These are phyloP conservation scores for Pholiota molesta DNA, from an alignment of 768 basidiomycete species.

Conservation along the genomic window DNA sequence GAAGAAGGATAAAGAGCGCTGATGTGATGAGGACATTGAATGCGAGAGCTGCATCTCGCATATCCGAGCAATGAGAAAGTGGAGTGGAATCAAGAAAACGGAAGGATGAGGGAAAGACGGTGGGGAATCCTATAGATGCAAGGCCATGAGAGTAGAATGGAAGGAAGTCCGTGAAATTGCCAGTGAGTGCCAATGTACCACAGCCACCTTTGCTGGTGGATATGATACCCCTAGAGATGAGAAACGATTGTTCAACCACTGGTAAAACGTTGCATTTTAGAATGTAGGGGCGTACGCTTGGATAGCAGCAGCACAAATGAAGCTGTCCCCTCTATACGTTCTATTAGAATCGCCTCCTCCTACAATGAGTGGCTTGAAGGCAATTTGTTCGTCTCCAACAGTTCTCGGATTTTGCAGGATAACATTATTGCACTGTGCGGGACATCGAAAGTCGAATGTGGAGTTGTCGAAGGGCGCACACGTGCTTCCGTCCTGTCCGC, in stretches of 20 bases:
- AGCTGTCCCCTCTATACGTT: slow-evolving; percentile 85
- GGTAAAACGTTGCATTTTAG: background rate
- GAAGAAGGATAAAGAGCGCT: slow-evolving; percentile 70
- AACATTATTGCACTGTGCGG: slow-evolving; percentile 66
- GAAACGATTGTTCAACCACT: slow-evolving; percentile 2
- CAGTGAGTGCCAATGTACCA: slow-evolving; percentile 65
- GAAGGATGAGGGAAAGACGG: slow-evolving; percentile 78
- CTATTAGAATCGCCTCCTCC: slow-evolving; percentile 77
- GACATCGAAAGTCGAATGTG: slow-evolving; percentile 79
- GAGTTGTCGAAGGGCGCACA: slow-evolving; percentile 68
- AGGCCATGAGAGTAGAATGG: slow-evolving; percentile 64
- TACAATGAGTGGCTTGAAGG: slow-evolving; percentile 75
- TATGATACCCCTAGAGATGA: slow-evolving; percentile 58
- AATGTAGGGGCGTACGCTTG: slow-evolving; percentile 61
- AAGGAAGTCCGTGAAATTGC: slow-evolving; percentile 72
- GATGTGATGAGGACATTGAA: slow-evolving; percentile 73
- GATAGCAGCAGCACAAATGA: slow-evolving; percentile 82
- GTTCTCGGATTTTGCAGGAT: slow-evolving; percentile 75
- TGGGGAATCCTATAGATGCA: slow-evolving; percentile 72
- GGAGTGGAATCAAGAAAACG: slow-evolving; percentile 39
- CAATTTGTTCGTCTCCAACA: slow-evolving; percentile 66
- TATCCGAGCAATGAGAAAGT: slow-evolving; percentile 69
- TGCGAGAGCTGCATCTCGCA: slow-evolving; percentile 68
- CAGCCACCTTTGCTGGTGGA: slow-evolving; percentile 76
- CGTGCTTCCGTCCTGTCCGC: slow-evolving; percentile 67